Base-by-base conservation (phyloP, 2,329 filamentous ascomycete genomes). In the Venturia asperata region DNA sequence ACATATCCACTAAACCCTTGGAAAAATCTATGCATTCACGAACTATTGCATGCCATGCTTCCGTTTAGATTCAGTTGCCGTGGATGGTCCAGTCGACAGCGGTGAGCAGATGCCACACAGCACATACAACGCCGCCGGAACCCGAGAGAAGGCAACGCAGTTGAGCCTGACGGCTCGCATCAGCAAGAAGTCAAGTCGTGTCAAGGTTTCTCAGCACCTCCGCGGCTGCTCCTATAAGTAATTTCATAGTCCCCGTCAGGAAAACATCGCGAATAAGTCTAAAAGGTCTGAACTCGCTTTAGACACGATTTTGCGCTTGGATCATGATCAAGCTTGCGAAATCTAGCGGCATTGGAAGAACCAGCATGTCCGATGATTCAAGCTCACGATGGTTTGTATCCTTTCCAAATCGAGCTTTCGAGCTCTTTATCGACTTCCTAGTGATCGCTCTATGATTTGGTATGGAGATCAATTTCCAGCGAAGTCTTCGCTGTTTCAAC, bases 371-470 rank as follows among this genome's bases (percentile, higher is more conserved):
- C 24, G 7, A 24, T 21, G n/a, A 21, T 9, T 24, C 45, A 47
- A 24, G 45, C 45, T 19, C 2, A 47, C 45, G 45, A n/a, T 4
- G 45, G 45, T 47, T 24, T 24, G 19, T 24, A 3, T 19, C 45
- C 45, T 21, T 24, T 47, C 45, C 19, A 21, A 47, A 67, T 71
- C 75, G 4, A 80, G 76, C 0, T 47, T 67, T 71, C 75, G 4
- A 80, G 76, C 0, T 47, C 45, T 24, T 10, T 21, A 47, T 47
- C n/a, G 19, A 21, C 45, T 21, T 5, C 45, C 7, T 9, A 21
- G 39, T 41, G 9, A 15, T 15, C 39, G 39, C 39, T 10, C 39
- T 9, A 41, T 41, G 39, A 41, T 11, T 5, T 15, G 9, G 39
- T 15, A 10, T 41, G 39, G 11, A 41, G 10, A 41, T 15, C 15